Conservation (phyloP, 768 basidiomycete species). For the Lentinula aciculospora region DNA sequence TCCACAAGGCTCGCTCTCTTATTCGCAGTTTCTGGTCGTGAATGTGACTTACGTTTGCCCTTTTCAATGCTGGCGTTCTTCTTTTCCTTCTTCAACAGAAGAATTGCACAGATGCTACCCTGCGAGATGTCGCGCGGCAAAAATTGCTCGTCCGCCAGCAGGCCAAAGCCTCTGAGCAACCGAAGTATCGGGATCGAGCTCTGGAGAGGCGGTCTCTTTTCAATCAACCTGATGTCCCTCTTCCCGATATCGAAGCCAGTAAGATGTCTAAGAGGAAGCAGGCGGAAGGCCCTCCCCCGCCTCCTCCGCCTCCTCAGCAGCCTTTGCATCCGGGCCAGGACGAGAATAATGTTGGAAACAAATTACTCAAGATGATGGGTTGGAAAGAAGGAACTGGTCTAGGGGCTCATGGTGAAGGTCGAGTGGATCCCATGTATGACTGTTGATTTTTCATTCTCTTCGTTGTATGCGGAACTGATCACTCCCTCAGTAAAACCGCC, state of each 20-base stretch:
- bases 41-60: slow-evolving; percentile 25
- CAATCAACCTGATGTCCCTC: slow-evolving; percentile 85
- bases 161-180: slow-evolving; percentile 36
- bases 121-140: slow-evolving; percentile 70
- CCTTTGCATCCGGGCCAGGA: slow-evolving; percentile 73
- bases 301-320: slow-evolving; percentile 59
- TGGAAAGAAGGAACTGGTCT: slow-evolving; percentile 91
- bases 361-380: slow-evolving; percentile 95
- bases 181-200: slow-evolving; percentile 94
- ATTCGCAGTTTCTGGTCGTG: slow-evolving; percentile 28
- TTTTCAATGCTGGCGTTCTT: slow-evolving; percentile 14
- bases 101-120: slow-evolving; percentile 70
- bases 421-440: slow-evolving; percentile 81
- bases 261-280: slow-evolving; percentile 30
- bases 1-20: slow-evolving; percentile 78
- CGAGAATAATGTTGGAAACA: slow-evolving; percentile 85
- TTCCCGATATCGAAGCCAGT: slow-evolving; percentile 41
- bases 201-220: slow-evolving; percentile 86
- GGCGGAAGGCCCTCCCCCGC: slow-evolving; percentile 55
- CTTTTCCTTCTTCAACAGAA: slow-evolving; percentile 46
- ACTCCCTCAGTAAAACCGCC: slow-evolving; percentile 57
- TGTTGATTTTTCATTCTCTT: slow-evolving; percentile 7
- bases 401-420: slow-evolving; percentile 75
- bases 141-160: slow-evolving; percentile 48
- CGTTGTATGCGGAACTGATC: not conserved